Evolutionary conservation across 495 filamentous ascomycete genomes (phyloP), one percentile per base, ranked within the genome.

Genomic region (Penicillium coprophilum): DNA sequence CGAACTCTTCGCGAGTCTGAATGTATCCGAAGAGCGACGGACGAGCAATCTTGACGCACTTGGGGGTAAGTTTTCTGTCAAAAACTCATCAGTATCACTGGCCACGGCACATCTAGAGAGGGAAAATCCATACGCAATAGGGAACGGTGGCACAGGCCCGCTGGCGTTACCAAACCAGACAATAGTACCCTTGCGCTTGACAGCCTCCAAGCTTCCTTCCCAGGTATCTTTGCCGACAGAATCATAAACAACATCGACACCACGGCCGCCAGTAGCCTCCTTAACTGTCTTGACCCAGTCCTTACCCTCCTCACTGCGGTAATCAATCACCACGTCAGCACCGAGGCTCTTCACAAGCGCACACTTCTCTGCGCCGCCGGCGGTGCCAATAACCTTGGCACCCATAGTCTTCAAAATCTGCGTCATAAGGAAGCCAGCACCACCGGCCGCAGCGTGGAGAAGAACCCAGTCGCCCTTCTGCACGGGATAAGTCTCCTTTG

Each of bases 401-500:
- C 92, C 92, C 24, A 91, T 80, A 1, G 77, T 73, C 46, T 79
- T 78, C 21, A 97, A 70, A 41, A 97, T 71, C 74, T 95, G 91
- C 23, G 82, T 86, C 52, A 97, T 77, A 72, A 87, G 83, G 40
- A 86, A 77, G 0, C 93, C 94, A 1, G 91, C 89, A 5, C 94
- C 94, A 40, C 94, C 94, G 9, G 92, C 92, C 0, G 94, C 94
- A 0, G 94, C 93, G 60, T 96, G 91, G 31, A 97, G 82, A 1
- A 98, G 82, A 8, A 94, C 81, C 85, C 87, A 95, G 55, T 96
- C 90, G 1, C 87, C 90, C 67, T 78, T 81, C 63, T 89, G 75
- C 27, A 96, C 88, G 1, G 75, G 66, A 56, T 92, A 82, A 12
- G 87, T 82, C 69, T 96, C 94, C 63, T 88, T 85, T 11, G 88